Conservation (phyloP, 2,329 filamentous ascomycete genomes). For the Aspergillus floridensis region DNA sequence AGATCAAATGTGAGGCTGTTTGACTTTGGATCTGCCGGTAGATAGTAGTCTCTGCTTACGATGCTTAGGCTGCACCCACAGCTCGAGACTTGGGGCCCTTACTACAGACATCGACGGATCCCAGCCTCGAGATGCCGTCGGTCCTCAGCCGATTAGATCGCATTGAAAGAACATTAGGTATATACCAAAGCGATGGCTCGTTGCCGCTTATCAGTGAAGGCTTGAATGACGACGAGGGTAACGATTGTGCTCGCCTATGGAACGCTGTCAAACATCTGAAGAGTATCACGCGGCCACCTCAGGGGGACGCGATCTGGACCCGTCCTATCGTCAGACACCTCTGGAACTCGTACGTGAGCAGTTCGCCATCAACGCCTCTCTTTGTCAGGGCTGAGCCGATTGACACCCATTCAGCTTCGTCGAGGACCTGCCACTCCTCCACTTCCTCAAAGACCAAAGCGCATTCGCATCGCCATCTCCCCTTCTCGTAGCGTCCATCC, state of each 20-base stretch:
- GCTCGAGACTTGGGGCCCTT: conserved; percentile 16
- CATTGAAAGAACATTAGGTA: conserved; percentile 26
- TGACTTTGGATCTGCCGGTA: neutral
- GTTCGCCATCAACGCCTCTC: neutral
- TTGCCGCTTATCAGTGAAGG: conserved; percentile 1
- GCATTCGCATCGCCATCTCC: conserved; percentile 27
- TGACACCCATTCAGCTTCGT: conserved; percentile 22
- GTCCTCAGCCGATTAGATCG: conserved; percentile 26
- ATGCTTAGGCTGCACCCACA: conserved; percentile 24
- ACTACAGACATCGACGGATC: conserved; percentile 9
- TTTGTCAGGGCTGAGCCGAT: neutral
- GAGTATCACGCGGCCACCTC: conserved; percentile 21
- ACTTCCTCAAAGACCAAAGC: conserved; percentile 28
- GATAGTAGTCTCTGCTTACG: neutral
- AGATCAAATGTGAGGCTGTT: conserved; percentile 26
- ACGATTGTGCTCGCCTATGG: conserved; percentile 19
- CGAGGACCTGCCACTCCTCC: conserved; percentile 27
- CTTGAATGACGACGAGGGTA: conserved; percentile 16
- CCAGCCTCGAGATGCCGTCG: conserved; percentile 12
- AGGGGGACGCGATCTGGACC: conserved; percentile 25
- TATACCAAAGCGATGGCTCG: conserved; percentile 12
- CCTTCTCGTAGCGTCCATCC: conserved; percentile 26
- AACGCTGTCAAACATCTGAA: conserved; percentile 24
- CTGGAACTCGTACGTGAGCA: conserved; percentile 25
- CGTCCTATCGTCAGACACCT: conserved; percentile 22